Evolutionary conservation across 169 alveolate genomes (phyloP).

Genomic region (Fabrea salina): DNA sequence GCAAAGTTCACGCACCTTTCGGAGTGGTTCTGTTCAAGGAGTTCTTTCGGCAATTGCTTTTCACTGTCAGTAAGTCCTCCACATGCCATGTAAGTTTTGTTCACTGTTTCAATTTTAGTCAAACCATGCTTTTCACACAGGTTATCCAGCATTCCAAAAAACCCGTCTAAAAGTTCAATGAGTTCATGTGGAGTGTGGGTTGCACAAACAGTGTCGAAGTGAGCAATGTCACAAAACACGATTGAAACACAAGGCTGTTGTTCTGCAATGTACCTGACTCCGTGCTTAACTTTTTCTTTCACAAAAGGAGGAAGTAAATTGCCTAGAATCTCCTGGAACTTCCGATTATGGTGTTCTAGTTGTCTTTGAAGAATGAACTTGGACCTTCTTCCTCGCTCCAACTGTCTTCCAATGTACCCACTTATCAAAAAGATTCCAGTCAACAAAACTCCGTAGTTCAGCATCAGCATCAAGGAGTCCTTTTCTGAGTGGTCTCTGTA

Average conservation of each 20-base stretch:
- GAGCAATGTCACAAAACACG: slow-evolving; percentile 94
- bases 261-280: slow-evolving; percentile 71
- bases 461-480: not conserved
- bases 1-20: slow-evolving; percentile 68
- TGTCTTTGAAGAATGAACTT: not conserved
- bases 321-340: slow-evolving; percentile 48
- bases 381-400: not conserved
- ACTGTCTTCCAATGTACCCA: slow-evolving; percentile 32
- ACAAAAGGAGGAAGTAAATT: slow-evolving; percentile 84
- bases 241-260: slow-evolving; percentile 93
- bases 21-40: slow-evolving; percentile 87
- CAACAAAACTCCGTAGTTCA: not conserved
- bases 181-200: slow-evolving; percentile 90
- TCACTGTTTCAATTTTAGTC: slow-evolving; percentile 82
- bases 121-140: slow-evolving; percentile 91
- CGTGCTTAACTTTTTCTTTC: slow-evolving; percentile 63
- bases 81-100: slow-evolving; percentile 81
- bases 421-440: slow-evolving; percentile 18
- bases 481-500: not conserved
- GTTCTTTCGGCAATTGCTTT: slow-evolving; percentile 40
- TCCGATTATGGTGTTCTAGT: slow-evolving; percentile 19
- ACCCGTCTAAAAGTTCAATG: slow-evolving; percentile 90
- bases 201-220: slow-evolving; percentile 94
- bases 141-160: slow-evolving; percentile 92
- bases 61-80: slow-evolving; percentile 76